Evolutionary conservation across 129 eudicot species (phyloP).

Genomic region (Lonicera japonica): DNA sequence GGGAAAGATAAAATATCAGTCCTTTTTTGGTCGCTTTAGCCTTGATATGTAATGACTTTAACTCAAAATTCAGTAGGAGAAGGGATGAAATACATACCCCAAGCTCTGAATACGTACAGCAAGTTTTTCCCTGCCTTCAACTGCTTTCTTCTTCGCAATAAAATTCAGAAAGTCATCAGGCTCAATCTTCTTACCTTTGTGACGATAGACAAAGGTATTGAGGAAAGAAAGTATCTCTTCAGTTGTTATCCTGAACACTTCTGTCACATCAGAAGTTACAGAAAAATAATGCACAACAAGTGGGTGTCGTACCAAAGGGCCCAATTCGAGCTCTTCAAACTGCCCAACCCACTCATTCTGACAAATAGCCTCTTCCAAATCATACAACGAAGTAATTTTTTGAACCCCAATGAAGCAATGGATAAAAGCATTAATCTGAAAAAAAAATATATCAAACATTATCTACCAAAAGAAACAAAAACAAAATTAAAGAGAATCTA

Average conservation of each 20-base stretch:
- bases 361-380: slow-evolving; percentile 68
- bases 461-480: no score
- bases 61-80: not conserved
- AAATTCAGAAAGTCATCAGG: slow-evolving; percentile 54
- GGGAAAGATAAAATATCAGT: no score
- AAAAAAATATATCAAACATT: not conserved
- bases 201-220: slow-evolving; percentile 21
- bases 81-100: slow-evolving; percentile 40
- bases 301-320: slow-evolving; percentile 72
- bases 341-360: slow-evolving; percentile 58
- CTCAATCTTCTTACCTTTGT: slow-evolving; percentile 25
- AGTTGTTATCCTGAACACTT: slow-evolving; percentile 50
- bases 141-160: slow-evolving; percentile 44
- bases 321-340: slow-evolving; percentile 88
- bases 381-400: slow-evolving; percentile 66
- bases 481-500: no score
- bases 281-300: slow-evolving; percentile 73
- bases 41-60: slow-evolving; percentile 3
- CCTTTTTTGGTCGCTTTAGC: no score
- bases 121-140: slow-evolving; percentile 39
- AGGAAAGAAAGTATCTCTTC: slow-evolving; percentile 54
- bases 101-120: slow-evolving; percentile 68
- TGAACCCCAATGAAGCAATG: slow-evolving; percentile 79
- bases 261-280: slow-evolving; percentile 40
- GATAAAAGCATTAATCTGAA: slow-evolving; percentile 71